Base-by-base conservation (phyloP, 768 basidiomycete species). In the Pholiota molesta region DNA sequence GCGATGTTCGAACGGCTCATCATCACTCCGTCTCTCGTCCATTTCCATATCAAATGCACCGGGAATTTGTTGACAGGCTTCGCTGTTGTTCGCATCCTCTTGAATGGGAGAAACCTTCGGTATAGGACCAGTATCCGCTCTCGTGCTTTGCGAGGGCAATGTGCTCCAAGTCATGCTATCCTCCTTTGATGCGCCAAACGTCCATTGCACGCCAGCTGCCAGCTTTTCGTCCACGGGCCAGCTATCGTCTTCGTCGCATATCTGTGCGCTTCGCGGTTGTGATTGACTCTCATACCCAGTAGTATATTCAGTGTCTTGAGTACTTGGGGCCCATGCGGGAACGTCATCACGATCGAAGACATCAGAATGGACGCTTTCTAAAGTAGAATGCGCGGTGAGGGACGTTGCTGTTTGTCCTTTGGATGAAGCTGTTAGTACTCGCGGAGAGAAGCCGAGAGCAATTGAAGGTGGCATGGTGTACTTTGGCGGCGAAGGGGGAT, bases 81-180 rank as follows among this genome's bases (percentile, higher is more conserved):
- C 14, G 35, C 10, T n/a, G 28, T 16, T 45, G 42, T 23, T 61
- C 42, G 35, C 52, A 54, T 63, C 63, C 37, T 62, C 57, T 51
- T 65, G 57, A 62, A 68, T 57, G n/a, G 64, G 61, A 19, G 63
- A 61, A 11, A 62, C 59, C 26, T 56, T 66, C 29, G 66, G 68
- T 35, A 69, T 67, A 52, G 65, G 68, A 28, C 69, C 77, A 16
- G 79, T 80, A 63, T 83, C 81, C 21, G 65, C 73, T 52, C 76
- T 72, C 65, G 85, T 85, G 66, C 83, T 87, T 64, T 85, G 80
- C 16, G 86, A 87, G 21, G 86, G 87, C 56, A 82, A 69, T 17
- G 88, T 87, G 65, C 88, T 91, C 91, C 91, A 92, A 17, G 90
- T 90, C 74, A 86, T 81, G 63, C 85, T 89, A 66, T 91, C 90